A percentile compares a stretch with the other conserved stretches of the same genome.
These are phyloP conservation scores for Parafenestella ontariensis DNA, from an alignment of 2,329 filamentous ascomycete genomes.

Conservation along the genomic window DNA sequence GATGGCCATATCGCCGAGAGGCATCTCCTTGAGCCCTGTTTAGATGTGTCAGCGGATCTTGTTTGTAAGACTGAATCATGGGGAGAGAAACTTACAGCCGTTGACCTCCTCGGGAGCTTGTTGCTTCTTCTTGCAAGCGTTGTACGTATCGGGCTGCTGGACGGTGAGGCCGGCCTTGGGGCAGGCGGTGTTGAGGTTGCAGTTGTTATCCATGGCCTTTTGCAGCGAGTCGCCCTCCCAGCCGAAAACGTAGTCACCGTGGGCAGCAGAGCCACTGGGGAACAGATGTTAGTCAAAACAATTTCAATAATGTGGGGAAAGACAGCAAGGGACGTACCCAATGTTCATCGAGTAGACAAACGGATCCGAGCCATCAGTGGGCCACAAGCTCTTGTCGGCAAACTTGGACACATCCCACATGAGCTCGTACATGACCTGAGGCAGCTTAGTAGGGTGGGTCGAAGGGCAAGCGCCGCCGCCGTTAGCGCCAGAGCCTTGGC, in stretches of 20 bases:
- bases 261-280: conserved; percentile 37
- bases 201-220: conserved; percentile 51
- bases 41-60: conserved; percentile 12
- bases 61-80: neutral
- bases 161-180: conserved; percentile 39
- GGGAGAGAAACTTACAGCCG: conserved; percentile 39
- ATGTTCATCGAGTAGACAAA: conserved; percentile 46
- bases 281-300: neutral
- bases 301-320: too few species aligned
- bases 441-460: conserved; percentile 42
- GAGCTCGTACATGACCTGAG: conserved; percentile 47
- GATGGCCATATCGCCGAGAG: conserved; percentile 32
- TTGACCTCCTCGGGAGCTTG: conserved; percentile 42
- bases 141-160: conserved; percentile 36
- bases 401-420: conserved; percentile 46
- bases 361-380: conserved; percentile 41
- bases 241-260: conserved; percentile 52
- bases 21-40: conserved; percentile 39
- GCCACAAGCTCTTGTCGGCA: conserved; percentile 39
- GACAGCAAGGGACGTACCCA: conserved; percentile 37
- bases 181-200: conserved; percentile 45
- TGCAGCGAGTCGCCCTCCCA: conserved; percentile 56
- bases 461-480: conserved; percentile 58
- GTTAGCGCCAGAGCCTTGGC: conserved; percentile 52
- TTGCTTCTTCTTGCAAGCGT: conserved; percentile 43